Base-by-base conservation (phyloP, 768 basidiomycete species). In the Rhodotorula sphaerocarpa region DNA sequence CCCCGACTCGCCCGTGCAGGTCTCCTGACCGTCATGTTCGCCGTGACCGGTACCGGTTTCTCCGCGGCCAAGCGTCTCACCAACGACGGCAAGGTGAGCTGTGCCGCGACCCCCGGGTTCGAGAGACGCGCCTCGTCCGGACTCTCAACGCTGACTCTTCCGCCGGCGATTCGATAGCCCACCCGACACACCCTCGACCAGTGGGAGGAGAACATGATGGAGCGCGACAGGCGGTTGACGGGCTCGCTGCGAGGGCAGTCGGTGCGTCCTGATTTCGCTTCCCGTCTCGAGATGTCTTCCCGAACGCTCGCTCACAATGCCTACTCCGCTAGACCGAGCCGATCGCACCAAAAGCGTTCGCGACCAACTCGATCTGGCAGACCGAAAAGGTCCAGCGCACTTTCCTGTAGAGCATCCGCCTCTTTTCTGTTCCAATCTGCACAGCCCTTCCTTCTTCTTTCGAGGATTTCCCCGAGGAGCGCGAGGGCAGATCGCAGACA, bases 191-290 rank as follows among this genome's bases (percentile, higher is more conserved):
- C 83, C 55, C 73, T 93, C 39, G 93, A 96, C 73, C 76, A 81
- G 27, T 97, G 90, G 90, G 93, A 97, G 65, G 82, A 87, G 56
- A 88, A 88, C 86, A 89, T 97, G 90, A 90, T 96, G 85, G 82
- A 84, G 72, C 80, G 93, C 59, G 93, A 97, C 78, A 80, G 81
- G 73, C 80, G 87, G 66, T 75, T 97, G 73, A 95, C 91, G 4
- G 93, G 93, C 18, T 86, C 87, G 73, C 71, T 77, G 71, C 82
- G 93, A 68, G 90, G 90, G 57, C 93, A 96, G 75, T 80, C 81
- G 74, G 92, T 92, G 74, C 72, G 88, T 78, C 50, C 16, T 36
- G 30, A 63, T 27, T 44, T 12, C 46, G n/a, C 31, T 20, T 11
- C 25, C 15, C 12, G 27, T 5, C 59, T 54, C 21, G 6, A n/a